phyloP scores from a whole-genome alignment of 1,284 basidiomycete species.

The Athelia psychrophila region DNA sequence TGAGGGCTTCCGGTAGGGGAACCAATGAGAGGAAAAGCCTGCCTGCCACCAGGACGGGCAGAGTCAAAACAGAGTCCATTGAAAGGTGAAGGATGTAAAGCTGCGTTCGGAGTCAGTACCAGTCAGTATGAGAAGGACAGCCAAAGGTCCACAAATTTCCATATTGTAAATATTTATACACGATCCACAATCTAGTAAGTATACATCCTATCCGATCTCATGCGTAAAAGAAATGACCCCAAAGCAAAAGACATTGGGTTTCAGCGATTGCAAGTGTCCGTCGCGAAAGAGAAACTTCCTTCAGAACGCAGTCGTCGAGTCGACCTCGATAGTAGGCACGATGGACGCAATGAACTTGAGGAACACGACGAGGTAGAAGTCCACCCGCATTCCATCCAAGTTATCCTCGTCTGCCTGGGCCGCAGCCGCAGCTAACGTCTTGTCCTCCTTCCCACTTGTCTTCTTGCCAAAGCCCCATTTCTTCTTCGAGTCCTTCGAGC shows the following conservation, averaged over 20 bases:
- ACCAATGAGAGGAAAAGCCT: conserved; percentile 50
- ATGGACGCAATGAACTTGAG: conserved; percentile 96
- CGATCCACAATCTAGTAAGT: background rate
- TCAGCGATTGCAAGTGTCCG: no score
- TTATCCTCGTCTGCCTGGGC: conserved; percentile 60
- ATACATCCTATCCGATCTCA: background rate
- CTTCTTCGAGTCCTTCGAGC: conserved; percentile 62
- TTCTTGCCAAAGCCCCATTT: conserved; percentile 84
- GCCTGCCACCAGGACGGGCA: conserved; percentile 36
- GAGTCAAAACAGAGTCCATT: background rate
- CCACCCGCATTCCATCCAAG: conserved; percentile 86
- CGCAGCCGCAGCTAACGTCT: conserved; percentile 25
- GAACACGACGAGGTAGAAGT: conserved; percentile 95
- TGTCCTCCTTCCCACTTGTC: conserved; percentile 60
- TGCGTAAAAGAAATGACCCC: background rate
- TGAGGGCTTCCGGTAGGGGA: conserved; percentile 43
- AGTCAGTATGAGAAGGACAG: no score
- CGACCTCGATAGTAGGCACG: conserved; percentile 94
- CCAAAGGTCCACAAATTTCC: background rate
- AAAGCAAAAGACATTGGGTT: no score
- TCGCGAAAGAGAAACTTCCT: background rate
- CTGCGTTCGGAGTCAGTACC: background rate
- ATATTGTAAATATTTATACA: background rate
- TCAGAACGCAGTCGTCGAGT: conserved; percentile 85
- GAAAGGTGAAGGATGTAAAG: background rate